A percentile compares a stretch with the other conserved stretches of the same genome.
Evolutionary conservation across 495 filamentous ascomycete species (phyloP).

Genomic region (Hypoxylon fragiforme): DNA sequence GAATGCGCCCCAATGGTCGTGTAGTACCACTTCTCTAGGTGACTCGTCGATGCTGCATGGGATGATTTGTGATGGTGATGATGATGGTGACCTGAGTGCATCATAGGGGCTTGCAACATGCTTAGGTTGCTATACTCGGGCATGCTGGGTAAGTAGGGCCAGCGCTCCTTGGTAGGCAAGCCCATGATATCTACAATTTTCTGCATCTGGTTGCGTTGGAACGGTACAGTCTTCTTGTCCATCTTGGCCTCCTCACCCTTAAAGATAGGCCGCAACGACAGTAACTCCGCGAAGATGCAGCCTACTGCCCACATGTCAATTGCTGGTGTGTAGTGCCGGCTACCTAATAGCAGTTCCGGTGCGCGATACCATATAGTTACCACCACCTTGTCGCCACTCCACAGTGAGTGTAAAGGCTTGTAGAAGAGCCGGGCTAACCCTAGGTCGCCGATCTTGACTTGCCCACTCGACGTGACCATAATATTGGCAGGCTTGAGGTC

Average conservation of each 20-base stretch:
- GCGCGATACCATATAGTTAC: constrained; percentile 99
- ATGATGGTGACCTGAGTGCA: constrained; percentile 46
- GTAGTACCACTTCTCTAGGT: constrained; percentile 63
- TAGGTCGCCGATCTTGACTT: constrained; percentile 92
- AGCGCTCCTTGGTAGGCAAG: constrained; percentile 82
- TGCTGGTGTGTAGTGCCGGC: constrained; percentile 91
- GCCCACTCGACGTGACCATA: constrained; percentile 88
- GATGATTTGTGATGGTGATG: constrained; percentile 54
- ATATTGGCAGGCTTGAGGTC: constrained; percentile 99
- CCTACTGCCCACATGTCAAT: constrained; percentile 98
- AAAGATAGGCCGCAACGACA: constrained; percentile 92
- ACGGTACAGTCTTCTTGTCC: constrained; percentile 97
- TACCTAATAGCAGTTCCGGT: constrained; percentile 88
- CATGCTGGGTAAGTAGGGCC: constrained; percentile 80
- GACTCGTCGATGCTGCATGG: constrained; percentile 37
- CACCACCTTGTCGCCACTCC: constrained; percentile 95
- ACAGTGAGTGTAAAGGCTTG: constrained; percentile 88
- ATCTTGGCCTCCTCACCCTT: constrained; percentile 99
- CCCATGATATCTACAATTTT: constrained; percentile 97
- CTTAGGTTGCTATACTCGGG: constrained; percentile 78
- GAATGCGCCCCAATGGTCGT: constrained; percentile 55
- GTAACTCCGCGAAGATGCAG: constrained; percentile 94
- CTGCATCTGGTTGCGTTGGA: constrained; percentile 97
- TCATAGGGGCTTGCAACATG: constrained; percentile 59
- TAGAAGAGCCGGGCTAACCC: constrained; percentile 91